A percentile compares a stretch with the other conserved stretches of the same genome.
These are phyloP conservation scores for Hypholoma fasciculare DNA, from an alignment of 768 basidiomycete species.

Conservation along the genomic window DNA sequence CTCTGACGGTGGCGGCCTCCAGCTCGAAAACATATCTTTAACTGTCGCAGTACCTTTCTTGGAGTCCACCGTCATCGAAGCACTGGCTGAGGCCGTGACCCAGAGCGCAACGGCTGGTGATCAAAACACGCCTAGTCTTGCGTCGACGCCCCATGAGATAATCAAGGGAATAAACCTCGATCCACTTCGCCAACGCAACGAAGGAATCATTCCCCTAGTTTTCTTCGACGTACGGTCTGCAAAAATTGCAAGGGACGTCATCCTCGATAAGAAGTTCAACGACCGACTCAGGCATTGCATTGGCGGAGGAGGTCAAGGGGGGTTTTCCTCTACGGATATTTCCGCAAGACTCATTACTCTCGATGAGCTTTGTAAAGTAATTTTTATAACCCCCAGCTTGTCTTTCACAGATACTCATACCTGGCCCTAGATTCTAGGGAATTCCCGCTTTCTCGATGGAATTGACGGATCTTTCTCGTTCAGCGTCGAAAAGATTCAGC, in stretches of 20 bases:
- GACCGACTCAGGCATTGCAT: constrained; percentile 26
- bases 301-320: constrained; percentile 23
- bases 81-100: constrained; percentile 15
- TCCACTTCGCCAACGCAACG: constrained; percentile 39
- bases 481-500: constrained; percentile 31
- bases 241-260: constrained; percentile 41
- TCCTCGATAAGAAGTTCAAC: constrained; percentile 30
- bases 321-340: constrained; percentile 27
- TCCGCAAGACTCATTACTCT: constrained; percentile 46
- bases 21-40: constrained; percentile 37
- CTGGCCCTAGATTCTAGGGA: constrained; percentile 49
- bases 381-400: constrained; percentile 3
- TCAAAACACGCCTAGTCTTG: background rate
- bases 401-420: constrained; percentile 4
- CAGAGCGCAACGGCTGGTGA: background rate
- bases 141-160: constrained; percentile 1
- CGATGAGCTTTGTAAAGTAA: constrained; percentile 31
- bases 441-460: constrained; percentile 48
- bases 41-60: constrained; percentile 25
- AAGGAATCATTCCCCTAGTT: constrained; percentile 56
- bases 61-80: constrained; percentile 25
- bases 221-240: constrained; percentile 64
- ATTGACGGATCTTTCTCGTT: constrained; percentile 56
- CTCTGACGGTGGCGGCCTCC: no score
- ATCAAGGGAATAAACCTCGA: constrained; percentile 47